Evolutionary conservation across 2,329 filamentous ascomycete genomes (phyloP).

Genomic region (Cladophialophora bantiana): DNA sequence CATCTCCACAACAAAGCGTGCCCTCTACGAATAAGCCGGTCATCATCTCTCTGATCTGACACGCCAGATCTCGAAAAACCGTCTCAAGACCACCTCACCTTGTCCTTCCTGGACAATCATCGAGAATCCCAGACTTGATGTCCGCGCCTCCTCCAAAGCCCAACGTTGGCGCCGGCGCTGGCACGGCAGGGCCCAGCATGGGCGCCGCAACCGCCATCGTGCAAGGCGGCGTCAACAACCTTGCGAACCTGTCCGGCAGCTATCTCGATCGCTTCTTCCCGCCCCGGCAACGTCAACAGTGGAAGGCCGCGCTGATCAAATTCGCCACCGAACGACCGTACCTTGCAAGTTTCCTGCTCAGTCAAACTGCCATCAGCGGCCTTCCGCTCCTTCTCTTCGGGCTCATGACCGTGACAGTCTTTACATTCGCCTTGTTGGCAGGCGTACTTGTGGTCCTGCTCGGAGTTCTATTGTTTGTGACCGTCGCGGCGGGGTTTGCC

Average conservation of each 20-base stretch:
- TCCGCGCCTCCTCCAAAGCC: constrained; percentile 1
- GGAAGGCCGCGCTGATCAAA: constrained; percentile 59
- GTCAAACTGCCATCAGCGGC: constrained; percentile 70
- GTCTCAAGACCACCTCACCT: background rate
- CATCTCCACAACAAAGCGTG: background rate
- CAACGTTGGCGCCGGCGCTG: background rate
- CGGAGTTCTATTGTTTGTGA: constrained; percentile 64
- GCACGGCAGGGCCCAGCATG: constrained; percentile 14
- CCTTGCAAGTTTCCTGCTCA: constrained; percentile 71
- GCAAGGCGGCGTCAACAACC: constrained; percentile 36
- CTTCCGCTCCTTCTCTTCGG: constrained; percentile 73
- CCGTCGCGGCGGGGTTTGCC: constrained; percentile 72
- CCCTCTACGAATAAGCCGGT: background rate
- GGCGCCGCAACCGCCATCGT: constrained; percentile 26
- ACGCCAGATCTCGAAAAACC: background rate
- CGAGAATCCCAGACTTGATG: constrained; percentile 1
- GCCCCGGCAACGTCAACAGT: constrained; percentile 65
- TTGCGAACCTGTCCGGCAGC: constrained; percentile 29
- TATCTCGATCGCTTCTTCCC: constrained; percentile 62
- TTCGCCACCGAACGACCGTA: constrained; percentile 72
- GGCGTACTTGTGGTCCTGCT: constrained; percentile 63
- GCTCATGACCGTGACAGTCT: constrained; percentile 68
- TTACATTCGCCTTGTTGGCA: constrained; percentile 67
- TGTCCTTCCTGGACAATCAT: background rate
- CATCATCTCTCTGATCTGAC: background rate